Conservation (phyloP, 73 alveolate species). For the Paramecium primaurelia region DNA sequence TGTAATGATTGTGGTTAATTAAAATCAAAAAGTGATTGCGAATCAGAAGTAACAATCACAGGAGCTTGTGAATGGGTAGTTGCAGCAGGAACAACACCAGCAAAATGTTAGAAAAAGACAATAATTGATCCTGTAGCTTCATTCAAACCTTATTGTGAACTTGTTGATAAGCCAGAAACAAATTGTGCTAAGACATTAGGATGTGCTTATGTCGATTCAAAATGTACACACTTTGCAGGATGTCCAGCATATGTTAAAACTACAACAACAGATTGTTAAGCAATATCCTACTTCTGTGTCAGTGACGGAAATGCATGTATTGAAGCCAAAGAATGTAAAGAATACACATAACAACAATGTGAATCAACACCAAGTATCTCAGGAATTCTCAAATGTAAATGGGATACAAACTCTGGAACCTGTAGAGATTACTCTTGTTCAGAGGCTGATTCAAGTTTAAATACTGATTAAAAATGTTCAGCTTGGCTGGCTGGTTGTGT, state of each 20-base stretch:
- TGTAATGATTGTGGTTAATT: neutral
- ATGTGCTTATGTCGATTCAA: neutral
- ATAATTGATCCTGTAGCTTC: too few species aligned
- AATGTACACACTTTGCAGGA: slow-evolving; percentile 7
- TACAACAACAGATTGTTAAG: neutral
- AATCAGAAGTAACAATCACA: neutral
- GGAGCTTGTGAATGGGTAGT: neutral
- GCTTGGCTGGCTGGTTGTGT: slow-evolving; percentile 26
- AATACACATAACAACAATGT: neutral
- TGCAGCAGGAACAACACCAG: neutral
- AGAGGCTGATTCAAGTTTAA: neutral
- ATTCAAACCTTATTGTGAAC: neutral
- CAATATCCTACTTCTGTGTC: neutral
- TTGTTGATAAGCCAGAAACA: neutral
- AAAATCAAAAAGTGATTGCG: neutral
- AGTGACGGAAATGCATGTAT: neutral
- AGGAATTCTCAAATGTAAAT: slow-evolving; percentile 20
- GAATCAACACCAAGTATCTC: neutral
- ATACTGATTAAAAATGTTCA: neutral
- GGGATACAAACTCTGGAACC: neutral
- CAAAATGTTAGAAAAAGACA: neutral
- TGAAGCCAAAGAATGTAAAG: neutral
- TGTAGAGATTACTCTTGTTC: slow-evolving; percentile 21
- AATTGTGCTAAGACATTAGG: neutral
- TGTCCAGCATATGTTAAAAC: neutral